These are phyloP conservation scores for Phytophthora capsici DNA, from an alignment of 352 stramenopile genomes.

Conservation along the genomic window DNA sequence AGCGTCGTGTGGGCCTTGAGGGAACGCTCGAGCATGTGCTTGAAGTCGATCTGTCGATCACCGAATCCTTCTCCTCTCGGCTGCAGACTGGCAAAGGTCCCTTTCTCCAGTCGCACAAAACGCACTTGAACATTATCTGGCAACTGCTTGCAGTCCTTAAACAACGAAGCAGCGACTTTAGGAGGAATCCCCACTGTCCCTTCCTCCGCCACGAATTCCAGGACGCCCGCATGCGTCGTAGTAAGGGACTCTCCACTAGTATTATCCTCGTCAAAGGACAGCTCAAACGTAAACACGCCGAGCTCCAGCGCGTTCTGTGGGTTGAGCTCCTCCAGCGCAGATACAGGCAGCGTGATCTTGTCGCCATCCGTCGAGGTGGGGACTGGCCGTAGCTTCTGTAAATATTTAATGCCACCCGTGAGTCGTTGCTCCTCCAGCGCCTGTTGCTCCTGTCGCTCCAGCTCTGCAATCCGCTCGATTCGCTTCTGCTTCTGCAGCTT, in stretches of 20 bases:
- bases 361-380: constrained; percentile 65
- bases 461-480: constrained; percentile 62
- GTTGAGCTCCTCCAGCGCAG: constrained; percentile 78
- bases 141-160: constrained; percentile 26
- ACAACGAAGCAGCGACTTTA: constrained; percentile 79
- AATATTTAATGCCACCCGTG: constrained; percentile 75
- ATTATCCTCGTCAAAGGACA: constrained; percentile 42
- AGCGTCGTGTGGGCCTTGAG: constrained; percentile 82
- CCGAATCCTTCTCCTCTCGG: constrained; percentile 73
- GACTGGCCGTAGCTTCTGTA: constrained; percentile 52
- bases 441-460: constrained; percentile 49
- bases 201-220: constrained; percentile 84
- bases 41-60: constrained; percentile 82
- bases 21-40: constrained; percentile 75
- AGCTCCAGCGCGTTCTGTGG: constrained; percentile 78
- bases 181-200: constrained; percentile 78
- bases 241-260: neutral
- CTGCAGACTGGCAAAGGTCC: constrained; percentile 73
- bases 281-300: constrained; percentile 84
- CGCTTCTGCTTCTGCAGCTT: constrained; percentile 51
- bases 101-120: constrained; percentile 77
- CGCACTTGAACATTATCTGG: constrained; percentile 60
- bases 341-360: constrained; percentile 81
- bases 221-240: constrained; percentile 62
- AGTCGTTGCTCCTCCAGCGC: constrained; percentile 74